A percentile compares a stretch with the other conserved stretches of the same genome.
Conservation (phyloP, 345 rosid genomes). For the Acer negundo region DNA sequence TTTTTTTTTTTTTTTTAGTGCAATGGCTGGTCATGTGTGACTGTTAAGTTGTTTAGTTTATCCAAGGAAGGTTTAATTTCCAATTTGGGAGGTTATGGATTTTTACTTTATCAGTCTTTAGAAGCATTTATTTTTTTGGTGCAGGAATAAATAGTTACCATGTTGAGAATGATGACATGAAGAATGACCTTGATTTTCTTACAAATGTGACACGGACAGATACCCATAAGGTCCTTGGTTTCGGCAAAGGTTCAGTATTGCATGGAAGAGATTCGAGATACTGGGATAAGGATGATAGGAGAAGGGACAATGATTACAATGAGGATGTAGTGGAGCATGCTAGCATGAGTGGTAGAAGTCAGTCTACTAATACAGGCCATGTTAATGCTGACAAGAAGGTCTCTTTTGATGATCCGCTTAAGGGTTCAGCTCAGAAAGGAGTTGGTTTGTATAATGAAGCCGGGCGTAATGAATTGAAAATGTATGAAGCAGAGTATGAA, state of each 20-base stretch:
- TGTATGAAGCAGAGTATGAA: conserved; percentile 81
- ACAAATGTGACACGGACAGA: conserved; percentile 76
- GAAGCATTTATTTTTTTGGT: conserved; percentile 8
- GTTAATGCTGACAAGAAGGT: conserved; percentile 33
- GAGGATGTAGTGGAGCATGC: conserved; percentile 58
- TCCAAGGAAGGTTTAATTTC: not conserved
- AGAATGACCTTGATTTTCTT: conserved; percentile 67
- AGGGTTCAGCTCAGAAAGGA: conserved; percentile 41
- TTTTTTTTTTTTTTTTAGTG: not conserved
- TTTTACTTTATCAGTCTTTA: not conserved
- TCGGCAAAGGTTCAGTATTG: conserved; percentile 65
- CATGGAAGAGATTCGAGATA: conserved; percentile 88
- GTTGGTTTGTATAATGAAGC: conserved; percentile 85
- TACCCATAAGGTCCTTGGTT: conserved; percentile 54
- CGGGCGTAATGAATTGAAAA: conserved; percentile 76
- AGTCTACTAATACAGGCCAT: conserved; percentile 33
- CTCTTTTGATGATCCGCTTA: conserved; percentile 26
- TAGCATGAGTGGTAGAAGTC: conserved; percentile 21
- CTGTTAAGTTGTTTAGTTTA: not conserved
- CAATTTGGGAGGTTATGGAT: not conserved
- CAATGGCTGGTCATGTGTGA: not conserved
- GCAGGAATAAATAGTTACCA: conserved; percentile 41
- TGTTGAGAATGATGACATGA: conserved; percentile 42
- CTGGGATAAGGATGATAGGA: conserved; percentile 97
- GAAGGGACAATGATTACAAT: conserved; percentile 82